These are phyloP conservation scores for Penicillium polonicum DNA, from an alignment of 2,329 filamentous ascomycete genomes.

Conservation along the genomic window DNA sequence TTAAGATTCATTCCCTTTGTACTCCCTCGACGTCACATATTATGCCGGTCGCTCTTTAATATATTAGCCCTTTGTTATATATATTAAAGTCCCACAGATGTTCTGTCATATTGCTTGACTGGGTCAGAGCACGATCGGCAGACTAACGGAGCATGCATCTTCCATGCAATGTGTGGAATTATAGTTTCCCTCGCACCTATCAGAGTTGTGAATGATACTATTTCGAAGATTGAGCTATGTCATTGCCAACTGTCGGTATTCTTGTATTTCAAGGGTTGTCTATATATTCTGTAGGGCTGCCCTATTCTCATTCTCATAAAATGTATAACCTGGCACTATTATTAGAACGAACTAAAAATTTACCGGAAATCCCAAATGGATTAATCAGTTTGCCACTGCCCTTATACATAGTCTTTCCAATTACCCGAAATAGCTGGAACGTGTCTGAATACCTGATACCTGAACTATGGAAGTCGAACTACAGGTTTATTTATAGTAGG, in stretches of 20 bases:
- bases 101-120: slow-evolving; percentile 15
- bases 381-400: background rate
- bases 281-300: background rate
- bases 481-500: slow-evolving; percentile 7
- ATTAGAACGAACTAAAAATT: background rate
- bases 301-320: background rate
- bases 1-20: slow-evolving; percentile 4
- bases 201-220: slow-evolving; percentile 1
- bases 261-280: background rate
- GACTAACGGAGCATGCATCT: slow-evolving; percentile 3
- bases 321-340: background rate
- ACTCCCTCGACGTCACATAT: slow-evolving; percentile 6
- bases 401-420: background rate
- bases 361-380: too few relatives aligned
- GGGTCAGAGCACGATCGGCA: slow-evolving; percentile 14
- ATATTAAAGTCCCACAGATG: slow-evolving; percentile 8
- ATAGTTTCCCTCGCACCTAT: slow-evolving; percentile 14
- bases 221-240: slow-evolving; percentile 3
- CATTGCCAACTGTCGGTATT: slow-evolving; percentile 1
- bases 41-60: background rate
- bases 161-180: slow-evolving; percentile 15
- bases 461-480: background rate
- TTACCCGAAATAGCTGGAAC: background rate
- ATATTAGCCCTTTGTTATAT: background rate
- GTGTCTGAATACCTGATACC: too few relatives aligned